Evolutionary conservation across 2,329 filamentous ascomycete genomes (phyloP).

Genomic region (Aureobasidium sp.): DNA sequence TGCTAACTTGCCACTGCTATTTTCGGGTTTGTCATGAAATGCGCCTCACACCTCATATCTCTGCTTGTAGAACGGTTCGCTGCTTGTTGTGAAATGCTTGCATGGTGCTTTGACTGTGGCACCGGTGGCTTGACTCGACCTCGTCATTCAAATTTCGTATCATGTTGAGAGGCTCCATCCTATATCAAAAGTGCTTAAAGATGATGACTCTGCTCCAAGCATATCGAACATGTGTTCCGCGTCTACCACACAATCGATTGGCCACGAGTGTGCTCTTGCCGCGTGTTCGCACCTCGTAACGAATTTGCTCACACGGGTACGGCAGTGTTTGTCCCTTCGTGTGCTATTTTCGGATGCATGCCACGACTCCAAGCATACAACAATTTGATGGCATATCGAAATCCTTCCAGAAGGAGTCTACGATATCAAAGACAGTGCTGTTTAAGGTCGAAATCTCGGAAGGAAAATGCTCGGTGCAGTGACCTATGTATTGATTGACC

Average conservation of each 20-base stretch:
- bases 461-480: background rate
- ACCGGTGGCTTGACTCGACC: background rate
- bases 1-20: conserved; percentile 8
- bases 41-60: conserved; percentile 15
- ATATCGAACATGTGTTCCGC: background rate
- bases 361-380: background rate
- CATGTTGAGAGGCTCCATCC: background rate
- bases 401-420: conserved; percentile 8
- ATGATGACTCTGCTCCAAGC: background rate
- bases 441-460: background rate
- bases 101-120: background rate
- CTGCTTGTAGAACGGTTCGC: conserved; percentile 1
- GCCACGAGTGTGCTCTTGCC: background rate
- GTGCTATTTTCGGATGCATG: conserved; percentile 3
- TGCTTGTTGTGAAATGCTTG: conserved; percentile 2
- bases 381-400: background rate
- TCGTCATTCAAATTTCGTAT: background rate
- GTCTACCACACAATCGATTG: background rate
- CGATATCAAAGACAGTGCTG: background rate
- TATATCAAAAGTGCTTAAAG: background rate
- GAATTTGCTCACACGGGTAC: background rate
- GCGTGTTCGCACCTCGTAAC: background rate
- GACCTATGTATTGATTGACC: background rate
- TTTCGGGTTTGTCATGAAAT: conserved; percentile 2
- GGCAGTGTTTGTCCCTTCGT: background rate